Evolutionary conservation across 2,329 filamentous ascomycete species (phyloP), one percentile per base, ranked within the genome.

Genomic region (Rutstroemia sp.): DNA sequence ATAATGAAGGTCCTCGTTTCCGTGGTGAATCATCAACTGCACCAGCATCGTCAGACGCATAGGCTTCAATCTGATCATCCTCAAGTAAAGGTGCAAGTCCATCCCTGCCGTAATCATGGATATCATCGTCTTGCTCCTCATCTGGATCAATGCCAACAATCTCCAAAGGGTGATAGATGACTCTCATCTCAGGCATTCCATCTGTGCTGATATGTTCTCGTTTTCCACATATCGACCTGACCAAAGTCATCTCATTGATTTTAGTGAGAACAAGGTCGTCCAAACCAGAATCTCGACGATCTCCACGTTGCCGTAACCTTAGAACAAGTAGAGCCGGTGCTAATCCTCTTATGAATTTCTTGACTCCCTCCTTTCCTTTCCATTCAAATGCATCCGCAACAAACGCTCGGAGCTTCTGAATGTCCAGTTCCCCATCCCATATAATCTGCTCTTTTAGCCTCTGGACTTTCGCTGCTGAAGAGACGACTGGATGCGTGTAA

Each of bases 401-500:
- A 68, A 96, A 96, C 14, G 79, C 77, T 38, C 92, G 81, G 38
- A 99, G 72, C 0, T 81, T 83, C 4, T 73, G 65, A 12, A 88
- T 76, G 62, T 95, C 82, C 17, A 94, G 75, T 0, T 79, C 73
- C 45, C 75, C 74, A 56, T 84, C 79, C 82, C 86, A 90, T 9
- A 73, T 72, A 42, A 88, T 75, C 0, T 75, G 74, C 2, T 69
- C 68, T 56, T 72, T 75, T 19, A 92, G 65, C 44, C 73, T 75
- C 3, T 80, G 72, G 23, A 92, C 66, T 25, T 80, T 76, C 8
- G 80, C 70, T 5, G 75, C 63, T 0, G 78, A 76, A 0, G 92
- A 96, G 3, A 96, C 87, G 1, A 87, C 84, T 0, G 94, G 94
- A 66, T 92, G 85, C 0, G 88, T 92, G 64, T 99, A 99, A 67